Evolutionary conservation across 306 rosid species (phyloP), one percentile per base, ranked within the genome.

Genomic region (Pterocarpus macrocarpus): DNA sequence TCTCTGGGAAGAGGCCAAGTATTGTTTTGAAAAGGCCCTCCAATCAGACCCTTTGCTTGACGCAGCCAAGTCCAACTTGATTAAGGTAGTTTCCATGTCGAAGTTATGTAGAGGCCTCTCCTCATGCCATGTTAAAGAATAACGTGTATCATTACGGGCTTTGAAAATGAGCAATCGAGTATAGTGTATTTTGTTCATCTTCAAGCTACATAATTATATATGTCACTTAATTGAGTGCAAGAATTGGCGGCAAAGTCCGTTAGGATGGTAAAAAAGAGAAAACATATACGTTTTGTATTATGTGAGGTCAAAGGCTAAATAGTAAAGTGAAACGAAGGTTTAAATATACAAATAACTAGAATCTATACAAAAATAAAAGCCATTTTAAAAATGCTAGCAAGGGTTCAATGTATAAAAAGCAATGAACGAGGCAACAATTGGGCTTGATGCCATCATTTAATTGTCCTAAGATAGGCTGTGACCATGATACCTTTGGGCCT

Each of bases 1-100:
- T 80, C 85, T 80, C 64, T 88, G 82, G 95, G 99, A 91, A 83
- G 99, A 91, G 82, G 99, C 99, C 62, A 93, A 89, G 83, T 87
- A 88, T 63, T 95, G 97, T 80, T 95, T 95, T 56, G 89, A 90
- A 68, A 95, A 90, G 76, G 97, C 99, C 77, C 87, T 95, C 32
- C 84, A 87, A 79, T 86, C 93, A 49, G 99, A 95, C 78, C 90
- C 98, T 2, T 71, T 95, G 80, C 88, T 93, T 32, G 99, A 95
- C 72, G 94, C 93, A 68, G 99, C 99, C 14, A 89, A 91, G 79
- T 95, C 99, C 22, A 95, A 95, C 87, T 57, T 84, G 89, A 64
- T 88, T 73, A 95, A 95, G 89, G 91, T 90, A 4, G 87, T n/a
- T 44, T 49, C 91, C 38, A 70, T 91, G 86, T 87, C 92, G 34